Percentiles rank a stretch among this genome's conserved stretches.
These are phyloP conservation scores for Eustoma russellianum DNA, from an alignment of 257 asterid species.

Conservation along the genomic window DNA sequence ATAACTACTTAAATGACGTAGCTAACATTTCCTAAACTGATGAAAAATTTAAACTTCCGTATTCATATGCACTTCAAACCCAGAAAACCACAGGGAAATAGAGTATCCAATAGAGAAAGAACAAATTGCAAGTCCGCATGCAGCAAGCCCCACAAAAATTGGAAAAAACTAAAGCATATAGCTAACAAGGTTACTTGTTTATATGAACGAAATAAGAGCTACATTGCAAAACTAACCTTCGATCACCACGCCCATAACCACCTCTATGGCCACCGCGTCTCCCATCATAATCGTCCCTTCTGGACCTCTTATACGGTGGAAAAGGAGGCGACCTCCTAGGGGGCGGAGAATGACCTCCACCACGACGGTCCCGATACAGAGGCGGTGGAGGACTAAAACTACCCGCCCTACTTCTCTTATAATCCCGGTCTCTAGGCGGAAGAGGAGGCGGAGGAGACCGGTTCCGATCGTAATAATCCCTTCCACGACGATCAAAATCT, in stretches of 20 bases:
- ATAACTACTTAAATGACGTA: too few species aligned
- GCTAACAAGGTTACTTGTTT: too few species aligned
- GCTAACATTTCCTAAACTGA: too few species aligned
- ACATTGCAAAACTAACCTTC: constrained; percentile 82
- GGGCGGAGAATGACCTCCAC: constrained; percentile 79
- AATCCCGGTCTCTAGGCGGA: constrained; percentile 67
- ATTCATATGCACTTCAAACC: too few species aligned
- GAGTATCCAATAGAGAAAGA: too few species aligned
- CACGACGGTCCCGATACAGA: constrained; percentile 68
- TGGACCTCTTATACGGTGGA: constrained; percentile 55
- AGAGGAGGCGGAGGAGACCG: constrained; percentile 71
- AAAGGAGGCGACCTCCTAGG: constrained; percentile 41
- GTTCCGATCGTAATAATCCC: constrained; percentile 63
- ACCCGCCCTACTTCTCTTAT: constrained; percentile 65
- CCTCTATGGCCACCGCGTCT: constrained; percentile 94
- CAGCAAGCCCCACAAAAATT: too few species aligned
- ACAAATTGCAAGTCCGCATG: too few species aligned
- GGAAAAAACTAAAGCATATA: too few species aligned
- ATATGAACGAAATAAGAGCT: too few species aligned
- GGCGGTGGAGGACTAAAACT: constrained; percentile 95
- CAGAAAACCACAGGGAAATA: too few species aligned
- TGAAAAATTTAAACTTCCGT: too few species aligned
- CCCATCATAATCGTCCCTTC: constrained; percentile 79
- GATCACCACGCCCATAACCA: constrained; percentile 71
- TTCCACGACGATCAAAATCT: constrained; percentile 53